A percentile compares a stretch with the other conserved stretches of the same genome.
phyloP scores from a whole-genome alignment of 805 yeast species.

The Saturnispora mendoncae region DNA sequence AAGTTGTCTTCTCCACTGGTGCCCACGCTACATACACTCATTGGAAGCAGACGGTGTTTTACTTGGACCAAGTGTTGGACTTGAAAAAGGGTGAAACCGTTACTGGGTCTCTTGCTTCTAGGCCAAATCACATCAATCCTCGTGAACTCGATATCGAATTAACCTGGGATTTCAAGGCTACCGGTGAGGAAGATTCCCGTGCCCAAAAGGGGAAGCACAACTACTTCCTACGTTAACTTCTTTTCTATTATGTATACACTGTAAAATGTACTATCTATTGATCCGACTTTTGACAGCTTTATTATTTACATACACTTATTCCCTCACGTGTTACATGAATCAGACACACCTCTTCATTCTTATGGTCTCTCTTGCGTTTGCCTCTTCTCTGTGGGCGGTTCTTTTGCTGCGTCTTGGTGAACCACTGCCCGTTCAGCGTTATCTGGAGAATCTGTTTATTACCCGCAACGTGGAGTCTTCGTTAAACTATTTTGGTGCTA shows the following conservation, averaged over 20 bases:
- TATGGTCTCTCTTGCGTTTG: background rate
- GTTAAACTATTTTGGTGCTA: background rate
- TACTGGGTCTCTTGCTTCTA: slow-evolving; percentile 60
- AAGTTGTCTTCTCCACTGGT: slow-evolving; percentile 81
- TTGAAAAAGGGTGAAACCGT: slow-evolving; percentile 68
- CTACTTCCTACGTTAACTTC: slow-evolving; percentile 57
- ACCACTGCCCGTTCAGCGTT: no score
- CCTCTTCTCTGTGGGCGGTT: background rate
- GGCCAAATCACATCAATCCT: slow-evolving; percentile 72
- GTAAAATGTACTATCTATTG: background rate
- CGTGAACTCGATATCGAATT: slow-evolving; percentile 84
- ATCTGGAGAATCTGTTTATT: no score
- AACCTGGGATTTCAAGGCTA: slow-evolving; percentile 43
- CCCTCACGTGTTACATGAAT: background rate
- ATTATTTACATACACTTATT: no score
- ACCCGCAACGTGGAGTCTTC: background rate
- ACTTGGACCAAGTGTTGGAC: slow-evolving; percentile 66
- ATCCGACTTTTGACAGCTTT: background rate
- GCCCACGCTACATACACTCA: slow-evolving; percentile 92
- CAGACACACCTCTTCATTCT: background rate
- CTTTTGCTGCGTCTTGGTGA: no score
- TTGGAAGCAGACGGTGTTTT: slow-evolving; percentile 98
- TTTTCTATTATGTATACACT: background rate
- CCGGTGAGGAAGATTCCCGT: slow-evolving; percentile 34
- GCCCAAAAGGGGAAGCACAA: slow-evolving; percentile 50